Evolutionary conservation across 495 filamentous ascomycete genomes (phyloP), one percentile per base, ranked within the genome.

Genomic region (Daldinia bambusicola): DNA sequence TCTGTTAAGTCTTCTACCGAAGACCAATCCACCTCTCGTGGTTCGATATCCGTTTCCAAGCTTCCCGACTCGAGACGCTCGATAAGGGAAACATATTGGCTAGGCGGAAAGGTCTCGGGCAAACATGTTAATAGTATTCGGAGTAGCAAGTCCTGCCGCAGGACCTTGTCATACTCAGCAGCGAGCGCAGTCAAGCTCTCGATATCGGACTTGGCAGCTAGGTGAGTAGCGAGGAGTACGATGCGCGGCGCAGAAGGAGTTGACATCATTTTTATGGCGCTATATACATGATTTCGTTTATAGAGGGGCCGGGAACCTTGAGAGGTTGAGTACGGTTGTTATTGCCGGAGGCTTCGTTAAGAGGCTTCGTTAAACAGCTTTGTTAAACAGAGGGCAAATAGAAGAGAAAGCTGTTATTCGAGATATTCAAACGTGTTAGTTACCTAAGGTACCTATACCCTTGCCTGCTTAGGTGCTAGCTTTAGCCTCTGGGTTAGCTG

Each of bases 101-200:
- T 83, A 31, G 93, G 91, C 14, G 88, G 87, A 10, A 87, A 80
- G 55, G 86, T 91, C 76, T 95, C 94, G 38, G 94, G 93, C 6
- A 98, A 86, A 70, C 89, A 95, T 59, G 91, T 96, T 64, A 98
- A 85, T 66, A 97, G 80, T 56, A 98, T 91, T 72, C 93, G 89
- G 69, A 96, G 82, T 37, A 94, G 71, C 50, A 92, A 85, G 64
- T 92, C 90, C 10, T 87, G 83, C 18, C 86, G 85, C 61, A 94
- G 84, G 65, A 85, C 84, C 52, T 77, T 76, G 75, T 61, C 83
- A 67, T 89, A 85, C 58, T 83, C 83, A 56, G 87, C 81, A 61
- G 89, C 85, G 34, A 97, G 82, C 51, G 80, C 82, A 65, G 84
- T 84, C 66, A 98, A 80, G 57, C 83, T 81, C 55, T 84, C 77